Evolutionary conservation across 2,329 filamentous ascomycete species (phyloP).

Genomic region (Colletotrichum endophyticum): DNA sequence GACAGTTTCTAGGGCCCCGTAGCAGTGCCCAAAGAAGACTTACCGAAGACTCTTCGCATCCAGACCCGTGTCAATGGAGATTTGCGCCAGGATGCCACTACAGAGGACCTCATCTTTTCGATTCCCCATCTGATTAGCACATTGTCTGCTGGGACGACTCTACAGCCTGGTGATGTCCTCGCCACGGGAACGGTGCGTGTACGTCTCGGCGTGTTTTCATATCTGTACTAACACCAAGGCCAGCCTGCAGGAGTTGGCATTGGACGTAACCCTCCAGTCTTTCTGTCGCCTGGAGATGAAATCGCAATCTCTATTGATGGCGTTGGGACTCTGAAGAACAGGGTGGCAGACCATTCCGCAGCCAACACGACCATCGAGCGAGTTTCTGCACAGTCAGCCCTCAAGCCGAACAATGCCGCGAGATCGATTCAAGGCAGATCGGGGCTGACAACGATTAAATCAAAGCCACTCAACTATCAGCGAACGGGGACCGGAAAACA

Average conservation of each 20-base stretch:
- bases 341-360: constrained; percentile 29
- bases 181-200: constrained; percentile 43
- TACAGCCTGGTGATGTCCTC: constrained; percentile 50
- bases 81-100: constrained; percentile 47
- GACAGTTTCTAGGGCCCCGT: constrained; percentile 46
- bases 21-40: constrained; percentile 49
- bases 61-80: constrained; percentile 52
- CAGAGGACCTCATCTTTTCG: constrained; percentile 50
- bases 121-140: constrained; percentile 45
- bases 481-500: constrained; percentile 27
- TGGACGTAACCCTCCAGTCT: constrained; percentile 44
- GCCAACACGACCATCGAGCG: constrained; percentile 30
- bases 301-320: constrained; percentile 44
- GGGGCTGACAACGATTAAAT: constrained; percentile 40
- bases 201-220: accelerated
- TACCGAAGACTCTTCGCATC: constrained; percentile 45
- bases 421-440: constrained; percentile 19
- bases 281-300: constrained; percentile 44
- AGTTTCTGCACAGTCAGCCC: constrained; percentile 6
- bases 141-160: constrained; percentile 44
- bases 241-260: constrained; percentile 51
- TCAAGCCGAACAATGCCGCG: constrained; percentile 17
- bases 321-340: constrained; percentile 45
- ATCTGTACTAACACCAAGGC: not conserved
- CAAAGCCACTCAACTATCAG: constrained; percentile 45